These are phyloP conservation scores for Aspergillus biplanus DNA, from an alignment of 495 filamentous ascomycete genomes.

Conservation along the genomic window DNA sequence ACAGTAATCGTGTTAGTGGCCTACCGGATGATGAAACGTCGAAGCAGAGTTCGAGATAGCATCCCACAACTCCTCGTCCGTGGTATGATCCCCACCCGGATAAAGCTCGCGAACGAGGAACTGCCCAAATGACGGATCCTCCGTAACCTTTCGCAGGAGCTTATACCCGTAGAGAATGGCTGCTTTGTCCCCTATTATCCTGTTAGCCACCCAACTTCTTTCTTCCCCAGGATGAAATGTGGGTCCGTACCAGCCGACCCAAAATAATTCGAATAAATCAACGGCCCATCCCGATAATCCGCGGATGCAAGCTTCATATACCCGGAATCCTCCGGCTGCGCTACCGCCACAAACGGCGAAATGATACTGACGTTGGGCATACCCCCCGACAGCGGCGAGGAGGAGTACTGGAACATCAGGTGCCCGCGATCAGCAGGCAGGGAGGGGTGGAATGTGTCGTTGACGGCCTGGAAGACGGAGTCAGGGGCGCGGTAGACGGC, in stretches of 20 bases:
- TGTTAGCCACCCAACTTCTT: no score
- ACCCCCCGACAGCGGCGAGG: not conserved
- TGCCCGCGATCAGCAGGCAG: not conserved
- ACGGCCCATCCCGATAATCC: not conserved
- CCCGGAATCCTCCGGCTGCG: not conserved
- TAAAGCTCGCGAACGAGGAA: not conserved
- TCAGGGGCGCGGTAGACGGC: not conserved
- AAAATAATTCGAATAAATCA: slow-evolving; percentile 2
- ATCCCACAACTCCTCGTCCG: not conserved
- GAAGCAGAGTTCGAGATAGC: not conserved
- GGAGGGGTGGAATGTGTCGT: slow-evolving; percentile 3
- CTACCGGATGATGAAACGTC: not conserved
- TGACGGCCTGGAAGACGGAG: not conserved
- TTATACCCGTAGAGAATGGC: not conserved
- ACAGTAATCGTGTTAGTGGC: not conserved
- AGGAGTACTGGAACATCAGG: not conserved
- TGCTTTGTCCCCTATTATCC: not conserved
- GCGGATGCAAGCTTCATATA: not conserved
- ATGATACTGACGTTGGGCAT: slow-evolving; percentile 2
- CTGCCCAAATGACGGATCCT: not conserved
- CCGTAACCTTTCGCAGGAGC: not conserved
- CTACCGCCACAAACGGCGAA: not conserved
- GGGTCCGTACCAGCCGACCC: not conserved
- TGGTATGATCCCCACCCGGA: not conserved
- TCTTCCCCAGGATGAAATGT: not conserved